Conservation (phyloP, 495 filamentous ascomycete genomes). For the Hamigera avellanea region DNA sequence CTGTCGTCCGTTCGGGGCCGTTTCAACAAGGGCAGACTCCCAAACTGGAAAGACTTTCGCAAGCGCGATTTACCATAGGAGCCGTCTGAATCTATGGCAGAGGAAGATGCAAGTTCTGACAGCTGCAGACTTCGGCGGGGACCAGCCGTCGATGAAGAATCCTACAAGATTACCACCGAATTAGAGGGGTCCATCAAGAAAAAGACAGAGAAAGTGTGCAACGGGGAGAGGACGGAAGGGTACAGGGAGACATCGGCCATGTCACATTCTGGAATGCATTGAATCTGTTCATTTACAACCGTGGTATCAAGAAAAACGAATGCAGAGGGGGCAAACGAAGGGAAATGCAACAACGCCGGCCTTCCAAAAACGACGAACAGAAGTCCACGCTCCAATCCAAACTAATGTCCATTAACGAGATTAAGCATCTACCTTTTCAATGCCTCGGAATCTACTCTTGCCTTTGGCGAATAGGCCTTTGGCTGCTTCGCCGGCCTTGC, state of each 20-base stretch:
- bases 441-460: conserved; percentile 61
- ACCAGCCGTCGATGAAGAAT: conserved; percentile 19
- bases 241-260: conserved; percentile 22
- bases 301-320: conserved; percentile 23
- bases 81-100: conserved; percentile 7
- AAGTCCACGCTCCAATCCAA: neutral
- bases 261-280: conserved; percentile 27
- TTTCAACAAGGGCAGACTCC: conserved; percentile 17
- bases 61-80: conserved; percentile 9
- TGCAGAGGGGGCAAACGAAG: conserved; percentile 4
- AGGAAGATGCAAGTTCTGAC: neutral
- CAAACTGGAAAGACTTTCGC: conserved; percentile 14
- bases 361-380: conserved; percentile 7
- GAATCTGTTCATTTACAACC: conserved; percentile 21
- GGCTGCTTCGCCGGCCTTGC: conserved; percentile 62
- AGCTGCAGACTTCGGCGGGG: conserved; percentile 12
- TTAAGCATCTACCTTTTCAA: conserved; percentile 72
- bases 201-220: conserved; percentile 8
- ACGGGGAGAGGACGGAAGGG: conserved; percentile 9
- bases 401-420: conserved; percentile 20
- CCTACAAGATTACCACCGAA: conserved; percentile 34
- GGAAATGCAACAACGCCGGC: conserved; percentile 4
- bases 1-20: conserved; percentile 2
- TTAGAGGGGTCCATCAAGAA: conserved; percentile 18
- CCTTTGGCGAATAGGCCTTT: conserved; percentile 84